Conservation (phyloP, 345 rosid species). For the Kandelia obovata region DNA sequence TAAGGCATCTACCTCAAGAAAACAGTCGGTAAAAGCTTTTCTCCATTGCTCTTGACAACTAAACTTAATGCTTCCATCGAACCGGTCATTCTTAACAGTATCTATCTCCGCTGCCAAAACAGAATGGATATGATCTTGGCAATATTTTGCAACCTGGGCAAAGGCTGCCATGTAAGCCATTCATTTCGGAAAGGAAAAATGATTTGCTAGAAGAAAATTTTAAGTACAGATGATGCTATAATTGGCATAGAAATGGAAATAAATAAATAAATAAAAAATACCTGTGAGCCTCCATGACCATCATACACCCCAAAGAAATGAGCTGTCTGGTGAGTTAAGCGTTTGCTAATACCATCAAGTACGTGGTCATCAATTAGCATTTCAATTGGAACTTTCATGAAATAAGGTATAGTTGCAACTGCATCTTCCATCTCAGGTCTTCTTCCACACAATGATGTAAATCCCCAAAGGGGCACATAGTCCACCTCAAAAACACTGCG, state of each 20-base stretch:
- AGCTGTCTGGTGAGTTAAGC: constrained; percentile 55
- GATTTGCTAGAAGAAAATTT: neutral
- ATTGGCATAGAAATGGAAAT: neutral
- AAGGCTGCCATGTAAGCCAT: constrained; percentile 8
- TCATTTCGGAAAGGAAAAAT: neutral
- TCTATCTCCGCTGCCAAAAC: constrained; percentile 73
- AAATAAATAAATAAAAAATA: constrained; percentile 14
- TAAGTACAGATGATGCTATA: neutral
- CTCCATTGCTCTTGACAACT: constrained; percentile 80
- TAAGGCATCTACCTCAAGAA: constrained; percentile 70
- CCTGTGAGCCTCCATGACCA: constrained; percentile 98
- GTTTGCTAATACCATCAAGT: constrained; percentile 52
- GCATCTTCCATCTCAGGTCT: constrained; percentile 99
- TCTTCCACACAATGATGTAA: constrained; percentile 73
- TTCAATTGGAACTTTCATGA: constrained; percentile 63
- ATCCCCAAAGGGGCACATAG: constrained; percentile 88
- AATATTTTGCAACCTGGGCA: constrained; percentile 85
- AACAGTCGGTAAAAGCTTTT: constrained; percentile 69
- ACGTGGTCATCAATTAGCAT: constrained; percentile 61
- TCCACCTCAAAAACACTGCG: constrained; percentile 87
- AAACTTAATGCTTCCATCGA: constrained; percentile 43
- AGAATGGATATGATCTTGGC: constrained; percentile 62
- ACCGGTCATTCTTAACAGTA: constrained; percentile 33
- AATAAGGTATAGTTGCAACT: constrained; percentile 55
- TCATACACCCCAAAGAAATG: constrained; percentile 95